Evolutionary conservation across 371 early-diverging fungal genomes (phyloP).

Genomic region (Coemansia sp.): DNA sequence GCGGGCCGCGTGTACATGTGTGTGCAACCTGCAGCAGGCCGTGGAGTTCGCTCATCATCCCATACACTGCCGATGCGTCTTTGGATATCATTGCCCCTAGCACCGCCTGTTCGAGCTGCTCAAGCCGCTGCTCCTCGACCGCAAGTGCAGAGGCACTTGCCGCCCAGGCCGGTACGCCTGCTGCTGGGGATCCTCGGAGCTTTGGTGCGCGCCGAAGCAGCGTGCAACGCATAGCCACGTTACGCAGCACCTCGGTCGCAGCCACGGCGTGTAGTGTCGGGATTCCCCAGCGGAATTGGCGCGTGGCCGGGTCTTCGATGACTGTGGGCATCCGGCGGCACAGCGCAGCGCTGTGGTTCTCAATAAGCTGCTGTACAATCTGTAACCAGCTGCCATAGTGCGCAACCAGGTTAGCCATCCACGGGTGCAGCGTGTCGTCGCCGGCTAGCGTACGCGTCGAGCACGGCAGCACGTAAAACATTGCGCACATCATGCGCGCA

Average conservation of each 20-base stretch:
- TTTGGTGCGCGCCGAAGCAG: slow-evolving; percentile 1
- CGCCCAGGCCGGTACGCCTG: slow-evolving; percentile 15
- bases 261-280: slow-evolving; percentile 37
- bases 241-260: slow-evolving; percentile 34
- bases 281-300: slow-evolving; percentile 45
- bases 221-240: slow-evolving; percentile 24
- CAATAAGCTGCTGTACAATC: slow-evolving; percentile 37
- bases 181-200: too few relatives aligned
- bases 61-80: slow-evolving; percentile 45
- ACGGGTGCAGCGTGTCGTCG: neutral
- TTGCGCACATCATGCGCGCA: slow-evolving; percentile 34
- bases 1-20: slow-evolving; percentile 6
- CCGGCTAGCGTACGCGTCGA: slow-evolving; percentile 15
- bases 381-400: slow-evolving; percentile 40
- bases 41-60: slow-evolving; percentile 47
- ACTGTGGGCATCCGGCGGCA: slow-evolving; percentile 41
- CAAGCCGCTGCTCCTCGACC: slow-evolving; percentile 32
- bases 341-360: slow-evolving; percentile 36
- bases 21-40: slow-evolving; percentile 30
- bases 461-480: slow-evolving; percentile 40
- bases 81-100: slow-evolving; percentile 26
- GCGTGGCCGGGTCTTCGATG: slow-evolving; percentile 34
- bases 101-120: slow-evolving; percentile 32
- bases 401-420: slow-evolving; percentile 10
- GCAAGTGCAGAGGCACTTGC: neutral